Conservation (phyloP, 495 filamentous ascomycete genomes). For the Amphirosellinia nigrospora region DNA sequence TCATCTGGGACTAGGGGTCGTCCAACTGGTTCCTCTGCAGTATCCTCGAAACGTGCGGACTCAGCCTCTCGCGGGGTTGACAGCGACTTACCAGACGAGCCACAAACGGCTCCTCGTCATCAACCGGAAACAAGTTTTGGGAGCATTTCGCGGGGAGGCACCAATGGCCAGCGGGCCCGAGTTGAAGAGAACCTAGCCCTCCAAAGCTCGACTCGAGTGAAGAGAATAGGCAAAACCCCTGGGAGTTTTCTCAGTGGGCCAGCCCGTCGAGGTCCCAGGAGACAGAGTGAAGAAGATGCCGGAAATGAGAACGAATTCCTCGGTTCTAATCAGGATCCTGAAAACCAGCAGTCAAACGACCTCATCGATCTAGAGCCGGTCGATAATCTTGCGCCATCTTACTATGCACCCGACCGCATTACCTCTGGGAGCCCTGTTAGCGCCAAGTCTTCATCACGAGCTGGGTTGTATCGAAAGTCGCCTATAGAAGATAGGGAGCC, state of each 20-base stretch:
- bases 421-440: constrained; percentile 55
- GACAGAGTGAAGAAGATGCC: constrained; percentile 76
- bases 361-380: constrained; percentile 27
- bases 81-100: constrained; percentile 47
- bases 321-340: constrained; percentile 44
- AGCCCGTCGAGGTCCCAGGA: constrained; percentile 71
- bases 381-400: constrained; percentile 46
- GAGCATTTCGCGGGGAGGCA: constrained; percentile 57
- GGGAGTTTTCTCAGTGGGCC: constrained; percentile 78
- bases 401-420: constrained; percentile 47
- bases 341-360: constrained; percentile 40
- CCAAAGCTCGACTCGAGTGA: constrained; percentile 74
- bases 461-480: constrained; percentile 40
- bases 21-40: constrained; percentile 50
- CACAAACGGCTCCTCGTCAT: constrained; percentile 48
- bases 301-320: constrained; percentile 46
- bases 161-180: constrained; percentile 54
- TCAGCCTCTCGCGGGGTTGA: constrained; percentile 40
- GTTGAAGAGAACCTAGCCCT: constrained; percentile 63
- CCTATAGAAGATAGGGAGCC: constrained; percentile 28
- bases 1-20: constrained; percentile 49
- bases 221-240: constrained; percentile 71
- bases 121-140: constrained; percentile 42
- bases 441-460: constrained; percentile 42
- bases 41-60: constrained; percentile 43